These are phyloP conservation scores for Leucocoprinus birnbaumii DNA, from an alignment of 768 basidiomycete species.

Conservation along the genomic window DNA sequence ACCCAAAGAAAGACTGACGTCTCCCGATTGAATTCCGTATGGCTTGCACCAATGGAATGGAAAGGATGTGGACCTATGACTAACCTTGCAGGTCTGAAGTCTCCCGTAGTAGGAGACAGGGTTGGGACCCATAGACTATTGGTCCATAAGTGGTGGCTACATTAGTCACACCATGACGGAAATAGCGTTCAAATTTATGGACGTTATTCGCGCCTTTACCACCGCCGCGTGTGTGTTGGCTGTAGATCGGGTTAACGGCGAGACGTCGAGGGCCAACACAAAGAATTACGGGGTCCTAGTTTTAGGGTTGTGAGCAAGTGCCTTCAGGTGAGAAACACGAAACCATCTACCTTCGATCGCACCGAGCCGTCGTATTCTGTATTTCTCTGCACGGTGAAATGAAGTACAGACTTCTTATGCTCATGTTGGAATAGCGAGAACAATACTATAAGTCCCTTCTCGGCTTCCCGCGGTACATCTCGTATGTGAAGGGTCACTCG, in stretches of 20 bases:
- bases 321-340: background rate
- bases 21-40: background rate
- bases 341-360: slow-evolving; percentile 72
- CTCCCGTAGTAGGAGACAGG: slow-evolving; percentile 76
- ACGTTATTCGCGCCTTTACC: slow-evolving; percentile 94
- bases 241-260: slow-evolving; percentile 84
- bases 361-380: slow-evolving; percentile 91
- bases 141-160: slow-evolving; percentile 92
- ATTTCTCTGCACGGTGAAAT: slow-evolving; percentile 92
- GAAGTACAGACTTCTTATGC: slow-evolving; percentile 90
- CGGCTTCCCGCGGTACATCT: slow-evolving; percentile 67
- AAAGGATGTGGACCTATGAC: slow-evolving; percentile 12
- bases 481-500: slow-evolving; percentile 77
- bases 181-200: slow-evolving; percentile 92
- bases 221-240: slow-evolving; percentile 88
- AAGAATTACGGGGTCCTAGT: slow-evolving; percentile 81
- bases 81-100: slow-evolving; percentile 64
- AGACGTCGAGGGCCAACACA: slow-evolving; percentile 88
- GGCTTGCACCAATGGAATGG: slow-evolving; percentile 1
- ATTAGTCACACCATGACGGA: slow-evolving; percentile 75
- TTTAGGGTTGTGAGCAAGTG: slow-evolving; percentile 8
- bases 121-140: slow-evolving; percentile 80
- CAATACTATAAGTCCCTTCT: slow-evolving; percentile 54
- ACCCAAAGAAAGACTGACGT: too few species aligned
- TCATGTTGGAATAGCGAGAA: slow-evolving; percentile 92